Conservation (phyloP, 108 stramenopile genomes). For the Schizochytrium sp. region DNA sequence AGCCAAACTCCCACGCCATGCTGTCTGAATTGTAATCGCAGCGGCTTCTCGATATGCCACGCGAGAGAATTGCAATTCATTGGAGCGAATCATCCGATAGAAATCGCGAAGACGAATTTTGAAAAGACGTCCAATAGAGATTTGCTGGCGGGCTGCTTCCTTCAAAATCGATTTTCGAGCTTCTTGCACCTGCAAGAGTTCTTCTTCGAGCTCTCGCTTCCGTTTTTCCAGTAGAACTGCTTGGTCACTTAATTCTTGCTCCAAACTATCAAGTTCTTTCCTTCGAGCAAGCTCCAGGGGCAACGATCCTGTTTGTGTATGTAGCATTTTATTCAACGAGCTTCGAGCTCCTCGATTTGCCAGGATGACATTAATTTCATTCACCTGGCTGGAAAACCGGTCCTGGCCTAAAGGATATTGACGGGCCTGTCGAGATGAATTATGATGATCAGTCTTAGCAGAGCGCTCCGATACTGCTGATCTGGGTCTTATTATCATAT, state of each 20-base stretch:
- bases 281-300: background rate
- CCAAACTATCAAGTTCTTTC: conserved; percentile 1
- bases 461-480: no score
- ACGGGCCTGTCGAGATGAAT: no score
- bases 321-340: background rate
- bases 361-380: background rate
- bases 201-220: conserved; percentile 25
- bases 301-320: background rate
- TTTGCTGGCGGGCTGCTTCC: background rate
- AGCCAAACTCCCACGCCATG: conserved; percentile 55
- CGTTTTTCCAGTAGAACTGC: background rate
- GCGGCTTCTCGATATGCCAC: conserved; percentile 19
- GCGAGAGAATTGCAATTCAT: background rate
- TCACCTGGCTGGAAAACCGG: background rate
- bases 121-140: conserved; percentile 23
- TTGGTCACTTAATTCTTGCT: background rate
- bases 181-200: background rate
- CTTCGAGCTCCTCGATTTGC: background rate
- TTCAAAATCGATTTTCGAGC: background rate
- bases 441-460: no score
- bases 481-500: no score
- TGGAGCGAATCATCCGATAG: conserved; percentile 3
- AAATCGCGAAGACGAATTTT: background rate
- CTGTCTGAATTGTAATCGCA: conserved; percentile 44
- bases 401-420: background rate